Percentiles rank a stretch among this genome's conserved stretches.
phyloP scores from a whole-genome alignment of 2,329 filamentous ascomycete species.

The Helotiales sp. region DNA sequence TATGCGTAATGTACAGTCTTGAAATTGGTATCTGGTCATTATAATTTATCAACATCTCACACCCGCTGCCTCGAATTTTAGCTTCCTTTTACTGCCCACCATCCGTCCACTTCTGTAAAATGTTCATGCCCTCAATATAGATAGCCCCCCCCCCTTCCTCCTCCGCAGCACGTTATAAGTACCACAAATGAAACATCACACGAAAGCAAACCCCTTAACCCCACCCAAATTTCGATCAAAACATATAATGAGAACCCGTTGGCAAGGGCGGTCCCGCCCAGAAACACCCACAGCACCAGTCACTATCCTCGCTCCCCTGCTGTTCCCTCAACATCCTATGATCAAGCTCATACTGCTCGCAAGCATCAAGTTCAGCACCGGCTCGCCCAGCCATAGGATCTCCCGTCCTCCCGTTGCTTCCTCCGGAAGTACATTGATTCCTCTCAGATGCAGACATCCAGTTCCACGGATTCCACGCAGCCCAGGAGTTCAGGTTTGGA shows the following conservation, averaged over 20 bases:
- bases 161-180: too few species aligned
- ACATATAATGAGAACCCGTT: slow-evolving; percentile 19
- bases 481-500: background rate
- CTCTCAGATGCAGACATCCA: slow-evolving; percentile 3
- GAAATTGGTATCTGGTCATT: slow-evolving; percentile 6
- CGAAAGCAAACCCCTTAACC: too few species aligned
- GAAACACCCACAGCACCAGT: slow-evolving; percentile 30
- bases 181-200: too few species aligned
- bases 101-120: background rate
- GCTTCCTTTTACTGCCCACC: background rate
- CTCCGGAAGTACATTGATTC: background rate
- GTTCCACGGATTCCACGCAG: background rate
- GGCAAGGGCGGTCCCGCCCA: slow-evolving; percentile 18
- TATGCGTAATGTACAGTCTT: background rate
- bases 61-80: background rate
- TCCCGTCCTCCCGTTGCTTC: background rate
- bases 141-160: too few species aligned
- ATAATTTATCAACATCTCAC: background rate
- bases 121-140: background rate
- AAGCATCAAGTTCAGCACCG: background rate
- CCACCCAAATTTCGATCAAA: slow-evolving; percentile 1
- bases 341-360: slow-evolving; percentile 4
- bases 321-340: background rate
- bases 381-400: slow-evolving; percentile 1
- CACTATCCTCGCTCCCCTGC: slow-evolving; percentile 11